Evolutionary conservation across 495 filamentous ascomycete genomes (phyloP).

Genomic region (Chlorociboria aeruginascens): DNA sequence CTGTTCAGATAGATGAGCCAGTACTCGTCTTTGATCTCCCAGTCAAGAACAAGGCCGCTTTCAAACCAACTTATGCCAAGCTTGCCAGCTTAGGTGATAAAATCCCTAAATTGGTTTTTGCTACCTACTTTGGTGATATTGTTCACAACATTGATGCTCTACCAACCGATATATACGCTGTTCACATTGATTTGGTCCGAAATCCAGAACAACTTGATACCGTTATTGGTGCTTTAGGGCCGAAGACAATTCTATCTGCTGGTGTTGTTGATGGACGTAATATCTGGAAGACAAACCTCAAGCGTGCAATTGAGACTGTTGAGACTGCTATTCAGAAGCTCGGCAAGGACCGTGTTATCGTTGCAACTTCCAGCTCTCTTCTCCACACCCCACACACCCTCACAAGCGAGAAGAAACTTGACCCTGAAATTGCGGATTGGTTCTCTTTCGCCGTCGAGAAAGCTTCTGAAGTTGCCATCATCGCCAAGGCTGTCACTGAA

Average conservation of each 20-base stretch:
- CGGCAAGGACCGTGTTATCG: constrained; percentile 89
- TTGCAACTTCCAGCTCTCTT: constrained; percentile 91
- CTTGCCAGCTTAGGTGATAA: constrained; percentile 60
- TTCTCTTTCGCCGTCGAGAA: constrained; percentile 98
- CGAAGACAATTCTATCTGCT: constrained; percentile 77
- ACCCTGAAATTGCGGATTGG: constrained; percentile 86
- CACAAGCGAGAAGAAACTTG: constrained; percentile 92
- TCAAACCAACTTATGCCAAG: constrained; percentile 94
- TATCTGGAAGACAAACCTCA: constrained; percentile 99
- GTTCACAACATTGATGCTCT: constrained; percentile 95
- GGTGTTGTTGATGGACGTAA: constrained; percentile 98
- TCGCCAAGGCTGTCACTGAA: constrained; percentile 91
- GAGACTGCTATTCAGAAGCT: constrained; percentile 85
- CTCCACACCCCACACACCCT: constrained; percentile 97
- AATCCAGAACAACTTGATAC: constrained; percentile 90
- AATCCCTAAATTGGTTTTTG: constrained; percentile 70
- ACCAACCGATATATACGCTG: constrained; percentile 58
- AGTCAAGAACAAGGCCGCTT: constrained; percentile 80
- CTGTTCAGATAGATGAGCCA: constrained; percentile 96
- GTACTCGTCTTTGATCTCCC: constrained; percentile 87
- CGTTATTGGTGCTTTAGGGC: constrained; percentile 62
- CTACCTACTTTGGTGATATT: constrained; percentile 99
- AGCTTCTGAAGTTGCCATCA: constrained; percentile 75
- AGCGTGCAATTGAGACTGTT: constrained; percentile 76
- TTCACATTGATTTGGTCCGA: constrained; percentile 93